A percentile compares a stretch with the other conserved stretches of the same genome.
Evolutionary conservation across 2,329 filamentous ascomycete genomes (phyloP).

Genomic region (Phyllosticta capitalensis): DNA sequence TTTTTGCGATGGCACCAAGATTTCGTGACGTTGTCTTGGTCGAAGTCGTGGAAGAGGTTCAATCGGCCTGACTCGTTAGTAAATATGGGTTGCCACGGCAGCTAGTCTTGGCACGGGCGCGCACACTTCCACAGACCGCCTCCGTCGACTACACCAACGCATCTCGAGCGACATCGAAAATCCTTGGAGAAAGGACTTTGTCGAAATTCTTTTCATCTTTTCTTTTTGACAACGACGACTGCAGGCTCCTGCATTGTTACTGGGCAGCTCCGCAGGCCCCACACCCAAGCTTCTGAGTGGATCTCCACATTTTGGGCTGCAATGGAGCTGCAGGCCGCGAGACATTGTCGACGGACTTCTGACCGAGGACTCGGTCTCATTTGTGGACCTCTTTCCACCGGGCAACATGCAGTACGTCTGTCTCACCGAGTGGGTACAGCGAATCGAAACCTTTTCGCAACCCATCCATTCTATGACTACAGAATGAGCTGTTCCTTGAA

Average conservation of each 20-base stretch:
- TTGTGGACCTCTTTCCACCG: background rate
- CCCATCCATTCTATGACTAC: background rate
- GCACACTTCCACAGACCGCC: background rate
- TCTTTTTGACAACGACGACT: background rate
- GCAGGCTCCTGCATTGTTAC: background rate
- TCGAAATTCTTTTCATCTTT: background rate
- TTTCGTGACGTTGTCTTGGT: background rate
- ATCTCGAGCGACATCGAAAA: background rate
- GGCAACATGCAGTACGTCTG: background rate
- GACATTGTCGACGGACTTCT: background rate
- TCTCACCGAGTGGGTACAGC: background rate
- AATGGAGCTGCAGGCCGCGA: background rate
- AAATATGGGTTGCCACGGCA: background rate
- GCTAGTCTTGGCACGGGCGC: background rate
- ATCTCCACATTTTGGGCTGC: background rate
- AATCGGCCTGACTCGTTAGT: conserved; percentile 24
- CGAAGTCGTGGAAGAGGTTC: background rate
- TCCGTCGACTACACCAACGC: background rate
- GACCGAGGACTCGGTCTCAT: background rate
- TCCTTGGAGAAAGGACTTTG: background rate
- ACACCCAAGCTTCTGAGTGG: background rate
- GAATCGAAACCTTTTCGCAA: background rate
- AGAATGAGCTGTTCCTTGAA: background rate
- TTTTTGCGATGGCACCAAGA: conserved; percentile 11
- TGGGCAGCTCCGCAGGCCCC: background rate